Evolutionary conservation across 176 grass and related monocot genomes (phyloP).

Genomic region (Eragrostis nindensis): DNA sequence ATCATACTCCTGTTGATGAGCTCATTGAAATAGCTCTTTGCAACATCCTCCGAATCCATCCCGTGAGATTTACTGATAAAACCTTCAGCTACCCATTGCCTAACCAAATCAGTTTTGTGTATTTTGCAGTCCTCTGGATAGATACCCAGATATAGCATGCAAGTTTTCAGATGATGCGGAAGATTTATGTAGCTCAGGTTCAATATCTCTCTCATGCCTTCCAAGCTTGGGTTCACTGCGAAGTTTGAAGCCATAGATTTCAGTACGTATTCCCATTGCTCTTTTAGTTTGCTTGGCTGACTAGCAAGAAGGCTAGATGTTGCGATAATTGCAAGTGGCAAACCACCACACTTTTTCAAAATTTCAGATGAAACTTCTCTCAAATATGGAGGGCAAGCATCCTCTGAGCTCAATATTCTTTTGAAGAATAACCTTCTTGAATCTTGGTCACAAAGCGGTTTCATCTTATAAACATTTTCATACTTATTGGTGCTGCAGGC

Average conservation of each 20-base stretch:
- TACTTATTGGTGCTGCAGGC: neutral
- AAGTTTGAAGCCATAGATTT: neutral
- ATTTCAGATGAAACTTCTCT: neutral
- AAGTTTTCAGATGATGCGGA: conserved; percentile 39
- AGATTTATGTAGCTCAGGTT: conserved; percentile 40
- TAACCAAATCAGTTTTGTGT: conserved; percentile 1
- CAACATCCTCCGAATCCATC: conserved; percentile 19
- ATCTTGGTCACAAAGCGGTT: neutral
- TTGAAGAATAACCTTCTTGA: neutral
- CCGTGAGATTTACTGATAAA: conserved; percentile 20
- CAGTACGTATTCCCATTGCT: neutral
- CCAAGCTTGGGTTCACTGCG: conserved; percentile 6
- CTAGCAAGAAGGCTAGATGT: neutral
- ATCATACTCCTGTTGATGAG: conserved; percentile 45
- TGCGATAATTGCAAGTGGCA: conserved; percentile 23
- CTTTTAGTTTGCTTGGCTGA: neutral
- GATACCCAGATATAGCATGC: conserved; percentile 43
- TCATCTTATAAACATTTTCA: neutral
- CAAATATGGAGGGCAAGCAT: neutral
- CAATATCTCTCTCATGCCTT: conserved; percentile 42
- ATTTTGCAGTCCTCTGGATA: conserved; percentile 39
- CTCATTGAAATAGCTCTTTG: conserved; percentile 26
- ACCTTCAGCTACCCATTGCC: conserved; percentile 50
- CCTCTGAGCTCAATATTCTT: conserved; percentile 29
- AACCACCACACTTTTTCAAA: conserved; percentile 1